Evolutionary conservation across 1,139 yeast species (phyloP).

Genomic region (Suhomyces bribrorum): DNA sequence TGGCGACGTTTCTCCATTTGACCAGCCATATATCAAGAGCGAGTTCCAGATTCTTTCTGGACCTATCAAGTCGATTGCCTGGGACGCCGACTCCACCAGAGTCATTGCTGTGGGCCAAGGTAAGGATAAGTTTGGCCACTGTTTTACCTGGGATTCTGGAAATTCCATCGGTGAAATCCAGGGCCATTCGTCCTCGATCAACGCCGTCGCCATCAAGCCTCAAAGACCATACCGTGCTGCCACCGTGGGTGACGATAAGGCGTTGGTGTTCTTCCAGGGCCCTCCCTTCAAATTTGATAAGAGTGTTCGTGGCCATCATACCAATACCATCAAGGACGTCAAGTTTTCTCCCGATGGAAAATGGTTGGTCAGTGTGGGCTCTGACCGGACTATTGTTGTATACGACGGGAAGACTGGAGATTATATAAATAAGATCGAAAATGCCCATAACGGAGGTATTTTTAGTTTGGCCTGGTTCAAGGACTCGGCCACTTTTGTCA

Average conservation of each 20-base stretch:
- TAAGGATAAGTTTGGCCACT: conserved; percentile 87
- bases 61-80: conserved; percentile 76
- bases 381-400: conserved; percentile 74
- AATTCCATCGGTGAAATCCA: conserved; percentile 93
- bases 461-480: conserved; percentile 74
- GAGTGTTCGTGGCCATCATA: conserved; percentile 72
- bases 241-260: conserved; percentile 87
- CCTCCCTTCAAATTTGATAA: conserved; percentile 89
- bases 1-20: conserved; percentile 30
- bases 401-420: conserved; percentile 93
- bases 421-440: conserved; percentile 52
- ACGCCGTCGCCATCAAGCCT: conserved; percentile 84
- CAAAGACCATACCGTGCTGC: conserved; percentile 92
- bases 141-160: conserved; percentile 92
- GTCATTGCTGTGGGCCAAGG: conserved; percentile 96
- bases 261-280: conserved; percentile 82
- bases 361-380: conserved; percentile 77
- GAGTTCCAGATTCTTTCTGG: conserved; percentile 85
- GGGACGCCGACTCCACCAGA: conserved; percentile 90
- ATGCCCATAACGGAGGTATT: conserved; percentile 76
- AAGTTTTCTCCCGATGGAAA: conserved; percentile 79
- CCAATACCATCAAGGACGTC: conserved; percentile 79
- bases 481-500: conserved; percentile 57
- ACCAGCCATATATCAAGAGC: conserved; percentile 67
- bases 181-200: conserved; percentile 86